Evolutionary conservation across 176 grass and related monocot species (phyloP), one percentile per base, ranked within the genome.

Genomic region (Elaeis guineensis): DNA sequence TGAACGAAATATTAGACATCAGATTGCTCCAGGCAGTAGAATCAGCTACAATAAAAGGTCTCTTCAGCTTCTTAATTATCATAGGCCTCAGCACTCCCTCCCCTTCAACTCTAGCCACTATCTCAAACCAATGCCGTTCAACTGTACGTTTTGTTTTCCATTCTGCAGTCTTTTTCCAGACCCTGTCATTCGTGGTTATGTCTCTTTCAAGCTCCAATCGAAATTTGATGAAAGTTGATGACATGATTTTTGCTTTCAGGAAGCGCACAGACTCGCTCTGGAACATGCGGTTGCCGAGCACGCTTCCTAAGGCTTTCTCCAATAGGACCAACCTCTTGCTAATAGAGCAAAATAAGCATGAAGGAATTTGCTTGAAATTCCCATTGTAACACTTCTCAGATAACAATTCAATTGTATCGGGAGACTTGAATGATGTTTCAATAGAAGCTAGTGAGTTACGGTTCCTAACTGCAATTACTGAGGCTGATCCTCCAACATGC

Each of bases 1-100:
- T 88, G 61, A 91, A 97, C 24, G 92, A 97, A 66, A 91, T 25
- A 59, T 97, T 97, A 57, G 81, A 88, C 57, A 78, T 82, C 51
- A 96, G 32, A 64, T 77, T 89, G 75, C 92, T 80, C 84, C 84
- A 88, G 35, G 87, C 75, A 64, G 67, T 73, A 57, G 92, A 81
- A 26, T 91, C 92, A 17, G 21, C 58, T 39, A 65, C 30, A 26
- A 52, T 44, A 57, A 89, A 72, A 24, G 70, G 55, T 61, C 56
- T 67, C 58, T 74, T 88, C 23, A 83, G 71, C 58, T 79, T 96
- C 72, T 90, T 91, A 62, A 85, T 78, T 7, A 69, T 54, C 49
- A 91, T 32, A 76, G 65, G 62, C 72, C 88, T 90, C 51, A 97
- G 57, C 9, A 50, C 66, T 25, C 82, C 66, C 6, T 81, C 87